A percentile compares a stretch with the other conserved stretches of the same genome.
These are phyloP conservation scores for Penicillium janthinellum DNA, from an alignment of 2,329 filamentous ascomycete genomes.

Conservation along the genomic window DNA sequence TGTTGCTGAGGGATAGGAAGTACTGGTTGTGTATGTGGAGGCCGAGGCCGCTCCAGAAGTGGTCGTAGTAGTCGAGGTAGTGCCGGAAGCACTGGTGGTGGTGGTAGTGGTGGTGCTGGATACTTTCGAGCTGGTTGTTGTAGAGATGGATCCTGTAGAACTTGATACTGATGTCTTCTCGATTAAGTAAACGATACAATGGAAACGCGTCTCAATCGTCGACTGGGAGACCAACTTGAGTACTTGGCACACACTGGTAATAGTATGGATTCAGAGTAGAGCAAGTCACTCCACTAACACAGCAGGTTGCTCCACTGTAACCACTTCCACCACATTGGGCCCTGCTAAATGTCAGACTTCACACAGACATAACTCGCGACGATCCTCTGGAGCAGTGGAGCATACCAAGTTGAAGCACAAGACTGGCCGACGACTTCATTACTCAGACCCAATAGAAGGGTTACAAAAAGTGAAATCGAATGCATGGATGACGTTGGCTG, in stretches of 20 bases:
- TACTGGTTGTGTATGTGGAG: conserved; percentile 1
- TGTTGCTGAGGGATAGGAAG: not conserved
- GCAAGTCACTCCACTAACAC: not conserved
- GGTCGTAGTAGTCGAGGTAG: not conserved
- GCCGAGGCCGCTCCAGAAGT: not conserved
- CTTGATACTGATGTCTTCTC: not conserved
- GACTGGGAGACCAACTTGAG: not conserved
- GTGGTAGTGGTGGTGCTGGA: not conserved
- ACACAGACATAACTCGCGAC: too few species aligned
- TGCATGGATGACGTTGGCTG: not conserved
- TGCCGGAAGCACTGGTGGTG: not conserved
- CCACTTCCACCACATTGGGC: conserved; percentile 2
- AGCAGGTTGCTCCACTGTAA: conserved; percentile 1
- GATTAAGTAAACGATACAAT: not conserved
- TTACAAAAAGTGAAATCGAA: not conserved
- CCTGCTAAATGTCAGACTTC: not conserved
- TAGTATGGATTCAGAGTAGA: not conserved
- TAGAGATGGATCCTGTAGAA: not conserved
- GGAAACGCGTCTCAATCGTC: not conserved
- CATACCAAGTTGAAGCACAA: conserved; percentile 1
- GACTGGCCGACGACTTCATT: not conserved
- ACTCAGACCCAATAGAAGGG: not conserved
- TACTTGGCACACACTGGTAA: not conserved
- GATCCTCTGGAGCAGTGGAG: not conserved
- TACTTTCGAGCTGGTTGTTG: not conserved